These are phyloP conservation scores for Hansfordia pulvinata DNA, from an alignment of 2,329 filamentous ascomycete genomes.

Conservation along the genomic window DNA sequence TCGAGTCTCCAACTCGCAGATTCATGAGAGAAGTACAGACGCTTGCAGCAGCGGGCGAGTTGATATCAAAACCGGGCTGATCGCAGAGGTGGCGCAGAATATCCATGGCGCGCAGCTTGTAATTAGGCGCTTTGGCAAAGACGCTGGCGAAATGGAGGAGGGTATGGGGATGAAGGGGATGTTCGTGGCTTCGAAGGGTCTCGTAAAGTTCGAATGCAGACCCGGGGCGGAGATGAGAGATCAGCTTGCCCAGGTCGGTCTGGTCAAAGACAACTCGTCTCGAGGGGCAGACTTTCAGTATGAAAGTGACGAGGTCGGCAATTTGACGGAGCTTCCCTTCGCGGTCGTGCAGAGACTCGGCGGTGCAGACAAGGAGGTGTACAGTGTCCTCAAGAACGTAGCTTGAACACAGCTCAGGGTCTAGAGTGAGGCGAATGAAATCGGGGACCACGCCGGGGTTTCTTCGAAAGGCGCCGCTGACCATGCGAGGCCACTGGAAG, in stretches of 20 bases:
- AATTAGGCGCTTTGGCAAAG: conserved; percentile 23
- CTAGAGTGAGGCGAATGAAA: conserved; percentile 13
- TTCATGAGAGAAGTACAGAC: conserved; percentile 47
- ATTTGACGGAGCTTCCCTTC: conserved; percentile 3
- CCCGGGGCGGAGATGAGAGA: conserved; percentile 3
- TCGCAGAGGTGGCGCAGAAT: conserved; percentile 24
- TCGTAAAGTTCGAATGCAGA: conserved; percentile 8
- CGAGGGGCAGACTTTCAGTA: conserved; percentile 10
- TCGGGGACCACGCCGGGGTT: conserved; percentile 7
- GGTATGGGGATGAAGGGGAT: conserved; percentile 21
- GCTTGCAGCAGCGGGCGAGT: conserved; percentile 31
- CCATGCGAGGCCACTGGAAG: conserved; percentile 15
- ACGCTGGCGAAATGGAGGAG: conserved; percentile 30
- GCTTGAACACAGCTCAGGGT: conserved; percentile 13
- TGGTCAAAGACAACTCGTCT: conserved; percentile 12
- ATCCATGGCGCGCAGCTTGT: conserved; percentile 27
- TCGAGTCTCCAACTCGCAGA: conserved; percentile 16
- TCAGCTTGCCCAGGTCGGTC: conserved; percentile 7
- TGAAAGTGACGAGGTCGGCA: conserved; percentile 7
- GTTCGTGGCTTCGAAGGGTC: conserved; percentile 7
- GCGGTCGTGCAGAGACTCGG: neutral
- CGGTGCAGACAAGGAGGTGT: conserved; percentile 9
- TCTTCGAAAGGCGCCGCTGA: conserved; percentile 9
- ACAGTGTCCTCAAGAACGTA: conserved; percentile 16
- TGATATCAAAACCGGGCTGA: conserved; percentile 26